Base-by-base conservation (phyloP, 306 rosid species). In the Vigna mungo region DNA sequence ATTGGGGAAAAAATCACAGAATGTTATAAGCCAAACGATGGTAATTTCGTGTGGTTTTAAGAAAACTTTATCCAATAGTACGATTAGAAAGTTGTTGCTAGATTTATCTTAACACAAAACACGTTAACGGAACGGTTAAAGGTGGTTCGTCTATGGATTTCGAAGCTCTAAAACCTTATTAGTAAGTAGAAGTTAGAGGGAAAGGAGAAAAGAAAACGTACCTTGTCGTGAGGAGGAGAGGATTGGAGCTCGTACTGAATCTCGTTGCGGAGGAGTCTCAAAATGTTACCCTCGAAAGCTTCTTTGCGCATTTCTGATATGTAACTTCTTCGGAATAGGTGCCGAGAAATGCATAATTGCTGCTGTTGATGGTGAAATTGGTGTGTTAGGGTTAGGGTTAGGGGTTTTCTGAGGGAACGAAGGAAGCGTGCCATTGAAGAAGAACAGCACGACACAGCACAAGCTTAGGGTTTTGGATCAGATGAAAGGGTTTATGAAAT, bases 221-320 rank as follows among this genome's bases (percentile, higher is more conserved):
- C 97, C 5, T 30, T 30, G 86, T 81, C 64, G 39, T 66, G 39
- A 59, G 86, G 81, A 84, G 97, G 83, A 74, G 83, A 81, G 53
- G 87, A 66, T 70, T 90, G 91, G 36, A 92, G 87, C 83, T 90
- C 97, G 75, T 83, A 89, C 64, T 85, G 83, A 58, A 95, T 90
- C 80, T 95, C 99, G 36, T 53, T 80, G 37, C 94, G 92, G 17
- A 95, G 88, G 66, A 90, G 86, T 84, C 93, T 88, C 66, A 81
- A 78, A 73, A 95, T 81, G 85, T 81, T 86, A 7, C 85, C 96
- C 47, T 95, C 91, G 80, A 90, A 91, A 64, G 97, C 92, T 15
- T 82, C 84, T 76, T 87, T 90, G 66, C 91, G 92, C 96, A 89
- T 88, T 21, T 90, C 90, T 0, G 90, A 86, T 39, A 87, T 54